Percentiles rank a stretch among this genome's conserved stretches.
phyloP scores from a whole-genome alignment of 1,139 yeast species.

The Candida buenavistaensis region DNA sequence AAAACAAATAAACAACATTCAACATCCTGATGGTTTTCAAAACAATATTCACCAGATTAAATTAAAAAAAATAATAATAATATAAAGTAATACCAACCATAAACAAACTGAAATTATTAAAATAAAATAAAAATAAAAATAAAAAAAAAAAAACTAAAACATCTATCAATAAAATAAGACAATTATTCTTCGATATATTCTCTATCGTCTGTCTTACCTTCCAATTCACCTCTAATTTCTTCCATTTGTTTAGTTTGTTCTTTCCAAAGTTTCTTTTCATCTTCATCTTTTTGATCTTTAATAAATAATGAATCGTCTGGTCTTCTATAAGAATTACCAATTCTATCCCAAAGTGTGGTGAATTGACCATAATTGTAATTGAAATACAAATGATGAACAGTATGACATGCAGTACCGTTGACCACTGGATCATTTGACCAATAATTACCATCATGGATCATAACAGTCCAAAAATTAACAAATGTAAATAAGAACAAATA shows the following conservation, averaged over 20 bases:
- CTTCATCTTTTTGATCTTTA: constrained; percentile 51
- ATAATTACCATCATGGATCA: constrained; percentile 98
- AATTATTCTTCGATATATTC: constrained; percentile 25
- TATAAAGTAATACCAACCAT: too few species aligned
- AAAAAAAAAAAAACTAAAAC: constrained; percentile 1
- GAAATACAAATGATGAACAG: constrained; percentile 93
- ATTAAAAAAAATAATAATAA: too few species aligned
- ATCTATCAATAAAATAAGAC: neutral
- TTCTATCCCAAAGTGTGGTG: constrained; percentile 96
- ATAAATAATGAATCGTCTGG: constrained; percentile 88
- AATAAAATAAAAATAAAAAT: neutral
- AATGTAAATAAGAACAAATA: constrained; percentile 80
- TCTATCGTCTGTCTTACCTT: constrained; percentile 65
- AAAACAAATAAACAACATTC: too few species aligned
- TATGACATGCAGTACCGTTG: constrained; percentile 98
- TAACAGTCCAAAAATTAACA: constrained; percentile 96
- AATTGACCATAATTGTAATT: constrained; percentile 98
- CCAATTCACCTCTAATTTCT: constrained; percentile 72
- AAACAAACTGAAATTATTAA: too few species aligned
- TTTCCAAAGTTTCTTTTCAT: constrained; percentile 63
- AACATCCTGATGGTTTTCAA: too few species aligned
- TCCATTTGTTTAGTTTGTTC: constrained; percentile 79
- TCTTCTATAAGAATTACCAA: constrained; percentile 88
- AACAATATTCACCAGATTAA: too few species aligned
- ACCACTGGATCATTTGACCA: constrained; percentile 90